phyloP scores from a whole-genome alignment of 192 early-diverging fungal genomes.

The Chytriomyces confervae region DNA sequence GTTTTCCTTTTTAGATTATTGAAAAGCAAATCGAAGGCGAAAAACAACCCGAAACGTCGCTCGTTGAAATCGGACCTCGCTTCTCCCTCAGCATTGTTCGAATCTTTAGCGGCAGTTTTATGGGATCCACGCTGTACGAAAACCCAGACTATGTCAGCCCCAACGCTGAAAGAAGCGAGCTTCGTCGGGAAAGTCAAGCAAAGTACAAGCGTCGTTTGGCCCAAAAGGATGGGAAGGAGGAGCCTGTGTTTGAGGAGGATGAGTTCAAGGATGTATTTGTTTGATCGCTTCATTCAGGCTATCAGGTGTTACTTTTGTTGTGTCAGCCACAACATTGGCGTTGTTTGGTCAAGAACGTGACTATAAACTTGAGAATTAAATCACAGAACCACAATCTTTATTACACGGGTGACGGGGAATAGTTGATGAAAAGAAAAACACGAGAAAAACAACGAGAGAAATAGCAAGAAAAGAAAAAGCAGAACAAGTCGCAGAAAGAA shows the following conservation, averaged over 20 bases:
- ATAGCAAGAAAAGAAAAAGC: too few relatives aligned
- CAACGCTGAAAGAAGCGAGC: constrained; percentile 40
- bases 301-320: too few relatives aligned
- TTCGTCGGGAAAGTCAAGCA: constrained; percentile 4
- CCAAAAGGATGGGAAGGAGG: constrained; percentile 32
- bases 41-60: constrained; percentile 74
- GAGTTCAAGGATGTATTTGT: constrained; percentile 35
- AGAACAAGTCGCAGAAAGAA: too few relatives aligned
- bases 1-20: too few relatives aligned
- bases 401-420: neutral
- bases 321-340: too few relatives aligned
- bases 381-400: neutral
- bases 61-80: constrained; percentile 97
- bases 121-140: constrained; percentile 89
- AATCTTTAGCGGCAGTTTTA: constrained; percentile 95
- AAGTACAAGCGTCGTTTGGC: constrained; percentile 25
- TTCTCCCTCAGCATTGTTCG: constrained; percentile 91
- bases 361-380: neutral
- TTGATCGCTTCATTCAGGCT: neutral
- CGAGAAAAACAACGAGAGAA: too few relatives aligned
- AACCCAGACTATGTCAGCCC: constrained; percentile 88
- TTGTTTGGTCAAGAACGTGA: too few relatives aligned
- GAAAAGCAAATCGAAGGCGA: constrained; percentile 69
- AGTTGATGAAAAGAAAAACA: neutral
- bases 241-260: neutral